Evolutionary conservation across 1,139 yeast genomes (phyloP).

Genomic region (Debaryomyces sp.): DNA sequence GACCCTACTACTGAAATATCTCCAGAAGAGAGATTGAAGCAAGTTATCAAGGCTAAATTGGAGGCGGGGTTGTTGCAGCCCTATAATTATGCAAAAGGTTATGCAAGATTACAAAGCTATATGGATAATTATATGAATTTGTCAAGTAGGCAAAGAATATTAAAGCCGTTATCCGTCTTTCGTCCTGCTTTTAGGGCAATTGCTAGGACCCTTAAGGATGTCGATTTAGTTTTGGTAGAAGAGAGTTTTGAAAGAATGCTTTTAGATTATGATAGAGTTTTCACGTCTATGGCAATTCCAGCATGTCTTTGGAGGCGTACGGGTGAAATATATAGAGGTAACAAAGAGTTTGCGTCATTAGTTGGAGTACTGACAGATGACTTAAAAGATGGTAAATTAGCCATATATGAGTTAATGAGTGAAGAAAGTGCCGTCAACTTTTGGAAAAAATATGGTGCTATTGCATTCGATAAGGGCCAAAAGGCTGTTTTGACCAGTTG

Average conservation of each 20-base stretch:
- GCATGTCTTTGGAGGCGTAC: constrained; percentile 98
- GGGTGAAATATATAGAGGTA: constrained; percentile 94
- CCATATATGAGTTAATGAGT: constrained; percentile 92
- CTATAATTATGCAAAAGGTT: constrained; percentile 91
- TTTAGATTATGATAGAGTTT: constrained; percentile 90
- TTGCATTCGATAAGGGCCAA: constrained; percentile 94
- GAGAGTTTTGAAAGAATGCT: constrained; percentile 94
- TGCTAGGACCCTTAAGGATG: constrained; percentile 87
- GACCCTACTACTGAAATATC: constrained; percentile 95
- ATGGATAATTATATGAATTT: constrained; percentile 94
- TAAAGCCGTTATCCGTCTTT: constrained; percentile 83
- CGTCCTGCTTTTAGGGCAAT: constrained; percentile 95
- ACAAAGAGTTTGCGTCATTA: constrained; percentile 92
- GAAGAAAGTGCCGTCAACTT: constrained; percentile 98
- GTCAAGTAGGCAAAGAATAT: constrained; percentile 81
- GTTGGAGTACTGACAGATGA: constrained; percentile 95
- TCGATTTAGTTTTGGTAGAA: constrained; percentile 89
- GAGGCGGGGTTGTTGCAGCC: constrained; percentile 95
- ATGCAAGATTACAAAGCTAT: constrained; percentile 84
- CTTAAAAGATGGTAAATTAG: constrained; percentile 86
- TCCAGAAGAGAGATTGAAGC: constrained; percentile 91
- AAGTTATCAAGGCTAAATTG: constrained; percentile 92
- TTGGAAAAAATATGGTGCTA: constrained; percentile 97
- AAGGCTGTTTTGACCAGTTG: constrained; percentile 95
- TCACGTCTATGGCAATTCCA: constrained; percentile 97